These are phyloP conservation scores for Leptographium galeiforme DNA, from an alignment of 2,329 filamentous ascomycete species.

Conservation along the genomic window DNA sequence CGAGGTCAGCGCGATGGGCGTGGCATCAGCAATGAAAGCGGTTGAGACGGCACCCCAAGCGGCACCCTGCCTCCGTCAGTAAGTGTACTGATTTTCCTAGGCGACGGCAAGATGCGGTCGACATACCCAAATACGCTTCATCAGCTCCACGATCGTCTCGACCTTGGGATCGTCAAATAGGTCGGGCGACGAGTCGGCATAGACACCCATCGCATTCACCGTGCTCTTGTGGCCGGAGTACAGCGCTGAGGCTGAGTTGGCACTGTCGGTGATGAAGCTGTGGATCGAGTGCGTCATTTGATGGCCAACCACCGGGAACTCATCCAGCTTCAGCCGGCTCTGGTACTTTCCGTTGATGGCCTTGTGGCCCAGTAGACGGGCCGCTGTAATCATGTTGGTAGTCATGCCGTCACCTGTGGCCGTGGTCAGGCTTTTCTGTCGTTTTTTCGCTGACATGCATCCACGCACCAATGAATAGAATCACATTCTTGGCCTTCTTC, in stretches of 20 bases:
- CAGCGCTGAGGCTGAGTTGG: slow-evolving; percentile 70
- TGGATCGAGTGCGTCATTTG: slow-evolving; percentile 85
- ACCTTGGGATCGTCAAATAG: slow-evolving; percentile 76
- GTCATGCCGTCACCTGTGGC: slow-evolving; percentile 51
- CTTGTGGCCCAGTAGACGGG: slow-evolving; percentile 69
- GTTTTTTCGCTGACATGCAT: background rate
- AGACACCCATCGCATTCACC: slow-evolving; percentile 69
- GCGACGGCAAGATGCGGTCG: slow-evolving; percentile 13
- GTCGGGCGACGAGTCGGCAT: slow-evolving; percentile 61
- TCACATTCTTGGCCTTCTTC: slow-evolving; percentile 72
- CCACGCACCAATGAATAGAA: slow-evolving; percentile 54
- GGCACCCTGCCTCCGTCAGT: slow-evolving; percentile 25
- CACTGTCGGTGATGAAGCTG: slow-evolving; percentile 74
- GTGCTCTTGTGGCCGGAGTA: slow-evolving; percentile 76
- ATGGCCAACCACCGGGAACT: slow-evolving; percentile 75
- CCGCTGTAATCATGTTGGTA: slow-evolving; percentile 69
- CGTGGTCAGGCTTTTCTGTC: background rate
- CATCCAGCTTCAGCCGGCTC: slow-evolving; percentile 60
- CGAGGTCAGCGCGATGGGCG: slow-evolving; percentile 59
- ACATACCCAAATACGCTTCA: slow-evolving; percentile 54
- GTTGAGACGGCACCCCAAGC: slow-evolving; percentile 60
- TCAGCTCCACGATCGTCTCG: slow-evolving; percentile 68
- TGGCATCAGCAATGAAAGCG: slow-evolving; percentile 72
- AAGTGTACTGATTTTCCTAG: slow-evolving; percentile 6
- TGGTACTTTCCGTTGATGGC: slow-evolving; percentile 76